Base-by-base conservation (phyloP, 768 basidiomycete species). In the Naganishia randhawae region DNA sequence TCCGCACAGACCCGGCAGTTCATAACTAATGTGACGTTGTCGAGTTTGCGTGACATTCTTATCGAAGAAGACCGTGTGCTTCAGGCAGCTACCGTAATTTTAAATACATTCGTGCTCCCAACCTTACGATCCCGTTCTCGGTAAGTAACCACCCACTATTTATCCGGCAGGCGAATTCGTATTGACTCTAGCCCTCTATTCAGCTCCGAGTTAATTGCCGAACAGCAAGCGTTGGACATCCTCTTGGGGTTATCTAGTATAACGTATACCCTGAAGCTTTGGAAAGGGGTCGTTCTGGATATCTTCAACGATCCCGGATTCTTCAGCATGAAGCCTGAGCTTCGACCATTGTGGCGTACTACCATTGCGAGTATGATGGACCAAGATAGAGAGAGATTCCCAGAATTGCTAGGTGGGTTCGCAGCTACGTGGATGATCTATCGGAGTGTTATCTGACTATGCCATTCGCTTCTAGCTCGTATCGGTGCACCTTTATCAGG, bases 401-500 rank as follows among this genome's bases (percentile, higher is more conserved):
- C 86, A 1, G 96, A 99, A 70, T 81, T 97, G 5, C 83, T 96
- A 17, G 84, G 93, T 92, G 74, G 85, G 81, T 80, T 17, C 1
- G 31, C 31, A 5, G 32, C 11, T 7, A 33, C 41, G n/a, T n/a
- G 31, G 19, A 29, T 27, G n/a, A 22, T 32, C 4, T n/a, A 31
- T 13, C 6, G 1, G 19, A 31, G 4, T 39, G 7, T 14, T 14
- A 53, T 61, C 35, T n/a, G 14, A 16, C n/a, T 22, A 19, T 3
- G 35, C 22, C 31, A 2, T 29, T 19, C 13, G 25, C 31, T 66
- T 16, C 14, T 69, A 81, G 80, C 67, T 62, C 73, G 76, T 31
- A 86, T 95, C 63, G 87, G 90, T 1, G 87, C 90, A 2, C 86
- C 88, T 0, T 89, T 96, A 0, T 95, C 94, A 0, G 88, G 92